Conservation (phyloP, 202 grass and related monocot genomes). For the Musa balbisiana region DNA sequence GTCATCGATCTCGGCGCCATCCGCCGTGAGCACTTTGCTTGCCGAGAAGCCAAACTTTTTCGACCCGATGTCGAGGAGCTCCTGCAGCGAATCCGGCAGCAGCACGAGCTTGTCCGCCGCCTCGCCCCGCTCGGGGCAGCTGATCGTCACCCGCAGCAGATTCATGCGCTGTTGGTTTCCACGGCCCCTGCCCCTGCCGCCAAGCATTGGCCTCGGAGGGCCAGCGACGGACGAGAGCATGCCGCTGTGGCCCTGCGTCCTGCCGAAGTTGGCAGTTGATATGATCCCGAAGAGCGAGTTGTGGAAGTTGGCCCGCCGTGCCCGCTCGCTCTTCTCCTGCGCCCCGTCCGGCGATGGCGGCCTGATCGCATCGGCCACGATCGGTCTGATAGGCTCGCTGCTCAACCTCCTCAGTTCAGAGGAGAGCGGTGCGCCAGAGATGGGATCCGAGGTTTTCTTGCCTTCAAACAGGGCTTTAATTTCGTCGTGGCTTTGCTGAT, state of each 20-base stretch:
- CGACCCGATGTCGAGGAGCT: conserved; percentile 56
- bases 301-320: conserved; percentile 54
- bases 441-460: conserved; percentile 10
- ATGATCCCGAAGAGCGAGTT: conserved; percentile 82
- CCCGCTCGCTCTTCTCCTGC: neutral
- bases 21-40: conserved; percentile 50
- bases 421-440: no score
- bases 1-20: conserved; percentile 75
- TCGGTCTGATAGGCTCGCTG: neutral
- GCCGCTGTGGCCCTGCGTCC: conserved; percentile 6
- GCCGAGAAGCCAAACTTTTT: conserved; percentile 45
- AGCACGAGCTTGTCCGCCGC: conserved; percentile 47
- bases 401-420: neutral
- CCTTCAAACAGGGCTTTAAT: conserved; percentile 57
- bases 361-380: conserved; percentile 26
- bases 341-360: neutral
- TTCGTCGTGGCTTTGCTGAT: conserved; percentile 79
- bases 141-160: conserved; percentile 51
- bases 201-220: conserved; percentile 6
- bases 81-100: conserved; percentile 53
- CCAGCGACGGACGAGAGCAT: conserved; percentile 12
- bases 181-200: conserved; percentile 4
- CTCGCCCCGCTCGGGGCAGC: conserved; percentile 52
- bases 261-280: conserved; percentile 34
- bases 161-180: neutral